Base-by-base conservation (phyloP, 1,284 basidiomycete species). In the Phylloboletellus chloephorus region DNA sequence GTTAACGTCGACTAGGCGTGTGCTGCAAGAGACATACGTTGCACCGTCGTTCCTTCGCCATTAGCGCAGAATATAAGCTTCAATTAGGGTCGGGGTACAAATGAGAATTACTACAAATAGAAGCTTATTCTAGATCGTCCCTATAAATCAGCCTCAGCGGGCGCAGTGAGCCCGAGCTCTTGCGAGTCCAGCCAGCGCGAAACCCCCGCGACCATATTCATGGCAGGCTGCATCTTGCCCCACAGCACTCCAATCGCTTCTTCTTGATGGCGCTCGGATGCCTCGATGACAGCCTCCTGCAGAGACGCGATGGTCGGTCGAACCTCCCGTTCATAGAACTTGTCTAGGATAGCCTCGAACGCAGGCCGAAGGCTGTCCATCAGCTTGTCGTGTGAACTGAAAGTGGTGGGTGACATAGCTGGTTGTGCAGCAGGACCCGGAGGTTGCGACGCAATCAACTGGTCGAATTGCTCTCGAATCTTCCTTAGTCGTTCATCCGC, bases 101-200 rank as follows among this genome's bases (percentile, higher is more conserved):
- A 51, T 39, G 26, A 28, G 34, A 6, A 24, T 35, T 47, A 44
- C 54, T 53, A 47, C 24, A 45, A 54, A 50, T 41, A 43, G 42
- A 49, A 48, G 35, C 24, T 6, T 25, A 15, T 31, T 33, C 20
- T 32, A 44, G 19, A 33, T 13, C 9, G 19, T 3, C 2, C 8
- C 13, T 33, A 33, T 9, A 5, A 24, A 30, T 30, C 20, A 23
- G 13, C 3, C 7, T 48, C 44, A 5, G 33, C 35, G 7, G 54
- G 54, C 13, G 60, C 58, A n/a, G 56, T 57, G 26, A 31, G 35
- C 9, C 15, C 17, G 2, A 63, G 52, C 25, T 57, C 56, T 17
- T 62, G 58, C 6, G 60, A 63, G 39, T 58, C 56, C 11, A 58
- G 42, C 56, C 56, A 58, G 28, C 39, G 46, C 16, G 57, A 62